A percentile compares a stretch with the other conserved stretches of the same genome.
Evolutionary conservation across 2,329 filamentous ascomycete genomes (phyloP).

Genomic region (Aspergillus caelatus): DNA sequence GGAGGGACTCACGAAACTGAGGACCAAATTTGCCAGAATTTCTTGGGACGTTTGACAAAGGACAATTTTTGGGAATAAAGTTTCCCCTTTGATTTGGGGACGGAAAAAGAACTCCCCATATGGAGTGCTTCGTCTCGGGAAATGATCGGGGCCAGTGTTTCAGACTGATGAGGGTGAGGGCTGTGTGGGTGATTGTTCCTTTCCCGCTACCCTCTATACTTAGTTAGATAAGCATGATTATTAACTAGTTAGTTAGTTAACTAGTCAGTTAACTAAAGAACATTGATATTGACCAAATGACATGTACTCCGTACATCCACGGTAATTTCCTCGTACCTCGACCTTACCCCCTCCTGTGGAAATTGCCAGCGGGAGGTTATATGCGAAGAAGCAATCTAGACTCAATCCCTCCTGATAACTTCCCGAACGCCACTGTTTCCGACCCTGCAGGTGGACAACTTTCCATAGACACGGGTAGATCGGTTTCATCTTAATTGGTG

Average conservation of each 20-base stretch:
- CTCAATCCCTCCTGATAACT: background rate
- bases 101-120: conserved; percentile 1
- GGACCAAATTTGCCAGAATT: background rate
- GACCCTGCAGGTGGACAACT: background rate
- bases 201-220: background rate
- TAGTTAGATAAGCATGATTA: too few relatives aligned
- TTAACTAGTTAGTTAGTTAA: too few relatives aligned
- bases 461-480: background rate
- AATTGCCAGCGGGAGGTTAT: background rate
- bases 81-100: background rate
- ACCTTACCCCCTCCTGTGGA: background rate
- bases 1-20: background rate
- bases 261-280: too few relatives aligned
- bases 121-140: background rate
- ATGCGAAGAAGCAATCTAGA: background rate
- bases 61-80: background rate
- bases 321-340: background rate
- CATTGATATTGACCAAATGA: background rate
- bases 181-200: background rate
- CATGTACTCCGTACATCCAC: background rate
- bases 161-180: conserved; percentile 6
- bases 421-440: background rate
- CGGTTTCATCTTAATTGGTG: conserved; percentile 2
- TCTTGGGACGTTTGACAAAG: background rate
- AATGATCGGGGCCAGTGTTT: conserved; percentile 9